A percentile compares a stretch with the other conserved stretches of the same genome.
Conservation (phyloP, 805 yeast genomes). For the Kuraishia hungarica region DNA sequence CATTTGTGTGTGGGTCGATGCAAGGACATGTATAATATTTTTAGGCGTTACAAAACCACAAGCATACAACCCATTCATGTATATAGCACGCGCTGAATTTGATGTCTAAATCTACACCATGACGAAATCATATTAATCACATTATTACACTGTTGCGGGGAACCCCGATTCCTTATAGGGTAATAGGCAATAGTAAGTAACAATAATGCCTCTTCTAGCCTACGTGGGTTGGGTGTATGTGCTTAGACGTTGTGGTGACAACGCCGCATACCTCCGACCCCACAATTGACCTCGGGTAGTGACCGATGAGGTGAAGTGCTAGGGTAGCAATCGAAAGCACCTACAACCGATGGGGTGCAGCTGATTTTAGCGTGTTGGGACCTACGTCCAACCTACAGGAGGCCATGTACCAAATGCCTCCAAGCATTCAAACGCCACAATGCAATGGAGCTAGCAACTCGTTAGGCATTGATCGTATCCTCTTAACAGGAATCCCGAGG, state of each 20-base stretch:
- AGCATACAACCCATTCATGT: no score
- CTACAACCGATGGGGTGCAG: not conserved
- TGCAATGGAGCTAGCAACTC: not conserved
- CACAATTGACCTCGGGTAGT: not conserved
- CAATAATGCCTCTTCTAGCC: not conserved
- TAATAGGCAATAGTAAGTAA: no score
- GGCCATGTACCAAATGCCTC: not conserved
- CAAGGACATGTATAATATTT: not conserved
- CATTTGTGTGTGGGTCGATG: no score
- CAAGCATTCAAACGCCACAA: not conserved
- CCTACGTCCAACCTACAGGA: not conserved
- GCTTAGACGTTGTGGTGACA: not conserved
- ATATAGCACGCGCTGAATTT: not conserved
- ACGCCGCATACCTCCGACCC: not conserved
- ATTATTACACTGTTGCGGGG: not conserved
- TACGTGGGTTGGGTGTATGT: no score
- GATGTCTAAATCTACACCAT: not conserved
- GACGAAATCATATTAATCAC: no score
- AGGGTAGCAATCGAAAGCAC: not conserved
- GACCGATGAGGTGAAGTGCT: not conserved
- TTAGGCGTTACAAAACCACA: not conserved
- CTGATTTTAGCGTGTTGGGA: not conserved
- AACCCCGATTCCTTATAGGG: not conserved
- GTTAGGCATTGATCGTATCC: not conserved
- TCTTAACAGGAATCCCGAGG: no score